Base-by-base conservation (phyloP, 2,329 filamentous ascomycete genomes). In the Fusarium mundagurra region DNA sequence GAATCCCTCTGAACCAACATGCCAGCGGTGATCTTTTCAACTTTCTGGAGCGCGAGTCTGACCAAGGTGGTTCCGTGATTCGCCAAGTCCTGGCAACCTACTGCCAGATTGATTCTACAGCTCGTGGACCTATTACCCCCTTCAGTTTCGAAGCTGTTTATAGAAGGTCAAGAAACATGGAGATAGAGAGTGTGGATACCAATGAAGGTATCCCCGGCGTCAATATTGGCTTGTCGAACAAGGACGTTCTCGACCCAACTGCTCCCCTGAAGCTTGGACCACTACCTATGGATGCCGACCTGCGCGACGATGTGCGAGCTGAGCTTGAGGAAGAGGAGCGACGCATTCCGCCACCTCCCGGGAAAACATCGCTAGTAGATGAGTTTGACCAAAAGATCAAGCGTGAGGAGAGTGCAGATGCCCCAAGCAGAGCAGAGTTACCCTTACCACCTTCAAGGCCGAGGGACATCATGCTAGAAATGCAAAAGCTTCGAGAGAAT, bases 401-500 rank as follows among this genome's bases (percentile, higher is more conserved):
- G 85, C 90, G 93, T 33, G 96, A 98, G 82, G 95, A 98, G 39
- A 93, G 93, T 59, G 92, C 92, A 33, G 96, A 98, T 80, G 94
- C 88, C 0, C 95, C 95, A 5, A 92, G 86, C 54, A 90, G 95
- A 48, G 88, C 92, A 22, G 92, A 95, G 31, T 89, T 98, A 29
- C 96, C 96, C 5, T 90, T 97, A 29, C 96, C 96, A 3, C 93
- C 95, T 10, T 97, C 96, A 0, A 90, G 95, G 24, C 94, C 95
- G 7, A 90, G 95, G 70, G 96, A 99, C 78, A 95, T 99, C 13
- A 91, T 94, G 34, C 94, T 98, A 85, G 96, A 98, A 82, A 95
- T 98, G 78, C 94, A 96, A 79, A 96, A 96, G 81, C 91, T 98
- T 16, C 94, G 94, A 74, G 96, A 99, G 82, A 94, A 97, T 79